Percentiles rank a stretch among this genome's conserved stretches.
Evolutionary conservation across 2,329 filamentous ascomycete species (phyloP).

Genomic region (Phialophora tarda): DNA sequence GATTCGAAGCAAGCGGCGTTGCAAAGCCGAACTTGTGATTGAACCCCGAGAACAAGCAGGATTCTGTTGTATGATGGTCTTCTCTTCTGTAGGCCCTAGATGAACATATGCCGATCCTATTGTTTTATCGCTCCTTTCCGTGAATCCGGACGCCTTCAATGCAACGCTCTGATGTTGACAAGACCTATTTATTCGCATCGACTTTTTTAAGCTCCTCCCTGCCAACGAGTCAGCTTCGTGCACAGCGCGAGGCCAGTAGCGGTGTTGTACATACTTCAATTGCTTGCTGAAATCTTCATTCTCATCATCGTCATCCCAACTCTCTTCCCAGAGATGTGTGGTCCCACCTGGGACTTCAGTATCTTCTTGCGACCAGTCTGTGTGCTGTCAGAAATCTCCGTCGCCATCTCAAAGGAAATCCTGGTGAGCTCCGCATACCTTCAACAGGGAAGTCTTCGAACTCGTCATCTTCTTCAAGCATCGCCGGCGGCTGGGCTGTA

Average conservation of each 20-base stretch:
- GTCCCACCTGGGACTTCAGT: conserved; percentile 67
- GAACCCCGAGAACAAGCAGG: conserved; percentile 10
- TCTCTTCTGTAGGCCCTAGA: conserved; percentile 22
- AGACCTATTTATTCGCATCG: conserved; percentile 58
- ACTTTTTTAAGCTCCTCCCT: conserved; percentile 91
- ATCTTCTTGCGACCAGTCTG: conserved; percentile 93
- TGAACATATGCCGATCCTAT: conserved; percentile 21
- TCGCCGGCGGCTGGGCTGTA: conserved; percentile 65
- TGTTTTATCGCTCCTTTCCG: conserved; percentile 15
- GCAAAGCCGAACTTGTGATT: conserved; percentile 29
- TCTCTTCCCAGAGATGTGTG: conserved; percentile 96
- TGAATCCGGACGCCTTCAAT: conserved; percentile 29
- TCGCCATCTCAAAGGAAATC: background rate
- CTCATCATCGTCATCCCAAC: conserved; percentile 98
- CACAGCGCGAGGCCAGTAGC: background rate
- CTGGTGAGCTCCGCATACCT: conserved; percentile 59
- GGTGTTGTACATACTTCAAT: conserved; percentile 73
- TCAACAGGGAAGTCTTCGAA: conserved; percentile 99
- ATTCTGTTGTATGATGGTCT: conserved; percentile 28
- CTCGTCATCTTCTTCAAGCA: conserved; percentile 95
- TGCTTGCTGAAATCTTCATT: conserved; percentile 95
- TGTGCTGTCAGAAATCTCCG: conserved; percentile 10
- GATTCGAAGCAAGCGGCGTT: conserved; percentile 22
- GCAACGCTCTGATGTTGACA: conserved; percentile 25
- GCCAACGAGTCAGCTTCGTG: conserved; percentile 4